Percentiles rank a stretch among this genome's conserved stretches.
phyloP scores from a whole-genome alignment of 2,329 filamentous ascomycete species.

The Fusarium buxicola region DNA sequence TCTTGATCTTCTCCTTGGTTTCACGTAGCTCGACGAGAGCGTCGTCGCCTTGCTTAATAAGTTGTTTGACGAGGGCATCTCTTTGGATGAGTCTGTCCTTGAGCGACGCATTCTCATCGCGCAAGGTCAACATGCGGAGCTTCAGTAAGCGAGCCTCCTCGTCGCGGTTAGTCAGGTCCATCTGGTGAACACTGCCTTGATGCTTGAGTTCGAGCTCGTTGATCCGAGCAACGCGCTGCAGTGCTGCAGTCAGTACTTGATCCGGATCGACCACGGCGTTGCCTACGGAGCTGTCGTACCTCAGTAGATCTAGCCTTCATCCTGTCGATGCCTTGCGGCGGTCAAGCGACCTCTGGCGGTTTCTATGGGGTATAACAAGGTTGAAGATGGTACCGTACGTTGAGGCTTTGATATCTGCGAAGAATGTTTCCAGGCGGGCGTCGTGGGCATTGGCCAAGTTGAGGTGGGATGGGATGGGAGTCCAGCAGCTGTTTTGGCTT shows the following conservation, averaged over 20 bases:
- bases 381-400: constrained; percentile 7
- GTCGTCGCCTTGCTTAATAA: constrained; percentile 56
- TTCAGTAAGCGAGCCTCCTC: constrained; percentile 79
- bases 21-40: constrained; percentile 57
- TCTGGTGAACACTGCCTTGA: constrained; percentile 71
- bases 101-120: constrained; percentile 78
- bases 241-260: constrained; percentile 32
- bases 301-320: constrained; percentile 46
- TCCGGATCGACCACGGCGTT: constrained; percentile 38
- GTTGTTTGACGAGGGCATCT: constrained; percentile 67
- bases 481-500: constrained; percentile 44
- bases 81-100: constrained; percentile 70
- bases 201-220: constrained; percentile 77
- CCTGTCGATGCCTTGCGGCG: constrained; percentile 18
- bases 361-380: neutral
- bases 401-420: constrained; percentile 5
- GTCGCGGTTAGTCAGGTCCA: constrained; percentile 76
- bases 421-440: constrained; percentile 11
- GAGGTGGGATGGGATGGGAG: constrained; percentile 28
- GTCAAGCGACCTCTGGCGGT: neutral
- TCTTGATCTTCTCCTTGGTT: constrained; percentile 55
- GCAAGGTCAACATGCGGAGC: constrained; percentile 76
- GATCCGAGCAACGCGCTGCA: constrained; percentile 58
- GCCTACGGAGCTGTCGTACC: constrained; percentile 42
- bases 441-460: constrained; percentile 22